Evolutionary conservation across 179 eudicot species (phyloP).

Genomic region (Silene coronaria): DNA sequence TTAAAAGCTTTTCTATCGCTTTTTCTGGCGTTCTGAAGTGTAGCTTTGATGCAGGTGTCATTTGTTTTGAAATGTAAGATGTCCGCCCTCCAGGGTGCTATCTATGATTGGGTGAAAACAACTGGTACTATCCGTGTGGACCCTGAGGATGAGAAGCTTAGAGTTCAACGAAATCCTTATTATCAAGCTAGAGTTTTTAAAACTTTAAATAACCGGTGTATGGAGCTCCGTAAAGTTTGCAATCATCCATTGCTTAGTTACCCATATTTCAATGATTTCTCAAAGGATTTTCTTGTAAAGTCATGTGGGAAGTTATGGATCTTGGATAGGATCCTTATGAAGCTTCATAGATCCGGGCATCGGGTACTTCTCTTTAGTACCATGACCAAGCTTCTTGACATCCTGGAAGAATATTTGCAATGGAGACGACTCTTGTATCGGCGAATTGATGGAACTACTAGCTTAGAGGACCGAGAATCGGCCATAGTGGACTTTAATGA

Average conservation of each 20-base stretch:
- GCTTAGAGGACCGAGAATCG: slow-evolving; percentile 93
- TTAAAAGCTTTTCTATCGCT: not conserved
- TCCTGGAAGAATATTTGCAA: slow-evolving; percentile 89
- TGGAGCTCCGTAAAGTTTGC: slow-evolving; percentile 96
- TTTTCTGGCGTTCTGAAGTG: slow-evolving; percentile 16
- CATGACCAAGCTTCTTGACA: slow-evolving; percentile 94
- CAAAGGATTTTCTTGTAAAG: slow-evolving; percentile 91
- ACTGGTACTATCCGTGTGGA: slow-evolving; percentile 94
- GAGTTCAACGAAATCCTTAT: slow-evolving; percentile 53
- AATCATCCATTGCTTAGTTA: slow-evolving; percentile 94
- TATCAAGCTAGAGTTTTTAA: slow-evolving; percentile 70
- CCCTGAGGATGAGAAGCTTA: slow-evolving; percentile 85
- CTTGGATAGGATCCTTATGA: slow-evolving; percentile 78
- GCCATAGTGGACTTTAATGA: slow-evolving; percentile 89
- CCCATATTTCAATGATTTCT: slow-evolving; percentile 65
- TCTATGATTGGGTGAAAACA: slow-evolving; percentile 93
- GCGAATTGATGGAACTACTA: slow-evolving; percentile 93
- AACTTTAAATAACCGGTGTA: slow-evolving; percentile 72
- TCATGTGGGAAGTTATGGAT: slow-evolving; percentile 96
- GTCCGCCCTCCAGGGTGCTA: slow-evolving; percentile 87
- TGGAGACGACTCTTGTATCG: slow-evolving; percentile 90
- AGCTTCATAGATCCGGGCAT: slow-evolving; percentile 97
- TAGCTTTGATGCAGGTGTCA: slow-evolving; percentile 56
- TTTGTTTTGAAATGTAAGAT: slow-evolving; percentile 82
- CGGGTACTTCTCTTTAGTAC: slow-evolving; percentile 97